These are phyloP conservation scores for Phytophthora tubulina DNA, from an alignment of 352 stramenopile genomes.

Conservation along the genomic window DNA sequence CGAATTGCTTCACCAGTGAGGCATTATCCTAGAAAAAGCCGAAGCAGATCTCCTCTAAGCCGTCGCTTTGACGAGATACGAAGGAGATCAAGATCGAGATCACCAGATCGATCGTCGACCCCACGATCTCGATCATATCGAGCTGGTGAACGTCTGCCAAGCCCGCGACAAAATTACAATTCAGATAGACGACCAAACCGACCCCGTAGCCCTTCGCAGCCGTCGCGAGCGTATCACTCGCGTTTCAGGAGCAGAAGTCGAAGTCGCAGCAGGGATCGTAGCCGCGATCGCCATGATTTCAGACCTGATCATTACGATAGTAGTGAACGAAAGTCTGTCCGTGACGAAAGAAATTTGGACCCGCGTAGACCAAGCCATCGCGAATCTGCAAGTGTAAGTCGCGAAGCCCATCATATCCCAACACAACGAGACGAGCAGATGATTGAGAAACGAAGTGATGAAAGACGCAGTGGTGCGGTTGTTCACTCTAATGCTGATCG, in stretches of 20 bases:
- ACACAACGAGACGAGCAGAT: not conserved
- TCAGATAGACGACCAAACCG: not conserved
- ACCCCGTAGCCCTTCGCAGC: conserved; percentile 15
- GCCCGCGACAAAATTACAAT: conserved; percentile 6
- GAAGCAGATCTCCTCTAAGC: conserved; percentile 28
- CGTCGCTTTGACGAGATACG: conserved; percentile 10
- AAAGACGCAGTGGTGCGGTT: not conserved
- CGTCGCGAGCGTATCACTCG: not conserved
- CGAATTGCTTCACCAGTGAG: not conserved
- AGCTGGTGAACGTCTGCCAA: not conserved
- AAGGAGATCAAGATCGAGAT: conserved; percentile 23
- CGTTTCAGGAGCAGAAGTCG: conserved; percentile 5
- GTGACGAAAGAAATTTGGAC: not conserved
- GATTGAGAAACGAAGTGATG: not conserved
- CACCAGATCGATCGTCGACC: conserved; percentile 2
- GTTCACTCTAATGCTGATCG: not conserved
- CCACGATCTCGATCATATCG: conserved; percentile 6
- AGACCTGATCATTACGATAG: conserved; percentile 1
- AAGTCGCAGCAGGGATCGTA: conserved; percentile 2
- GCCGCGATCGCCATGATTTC: conserved; percentile 5
- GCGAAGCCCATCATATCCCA: not conserved
- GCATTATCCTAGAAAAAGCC: conserved; percentile 19
- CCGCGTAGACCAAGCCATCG: not conserved
- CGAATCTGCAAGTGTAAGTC: not conserved
- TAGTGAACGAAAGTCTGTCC: not conserved